phyloP scores from a whole-genome alignment of 768 basidiomycete genomes.

The Rhodocollybia butyracea region DNA sequence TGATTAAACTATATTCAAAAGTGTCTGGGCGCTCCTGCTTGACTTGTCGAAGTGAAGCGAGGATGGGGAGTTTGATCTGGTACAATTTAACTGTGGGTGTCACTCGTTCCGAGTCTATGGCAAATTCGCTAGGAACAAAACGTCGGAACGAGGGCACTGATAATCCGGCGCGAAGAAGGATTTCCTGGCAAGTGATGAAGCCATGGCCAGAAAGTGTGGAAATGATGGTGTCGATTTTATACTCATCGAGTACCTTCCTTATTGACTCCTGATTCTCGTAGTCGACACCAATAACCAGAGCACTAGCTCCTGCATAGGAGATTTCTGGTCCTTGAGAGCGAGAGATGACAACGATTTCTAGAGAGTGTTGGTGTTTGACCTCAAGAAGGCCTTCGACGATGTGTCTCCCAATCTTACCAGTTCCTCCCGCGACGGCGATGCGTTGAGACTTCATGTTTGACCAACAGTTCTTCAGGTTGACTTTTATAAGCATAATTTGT shows the following conservation, averaged over 20 bases:
- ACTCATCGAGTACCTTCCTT: not conserved
- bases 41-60: not conserved
- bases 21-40: not conserved
- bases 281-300: conserved; percentile 1
- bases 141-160: not conserved
- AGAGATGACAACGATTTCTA: conserved; percentile 4
- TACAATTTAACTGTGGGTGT: not conserved
- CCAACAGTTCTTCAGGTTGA: not conserved
- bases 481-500: not conserved
- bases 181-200: conserved; percentile 3
- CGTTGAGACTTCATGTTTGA: not conserved
- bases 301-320: not conserved
- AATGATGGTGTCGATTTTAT: conserved; percentile 5
- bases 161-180: conserved; percentile 1
- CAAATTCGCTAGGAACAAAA: conserved; percentile 7
- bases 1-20: conserved; percentile 1
- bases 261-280: not conserved
- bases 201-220: not conserved
- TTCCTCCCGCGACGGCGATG: conserved; percentile 9
- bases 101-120: conserved; percentile 4
- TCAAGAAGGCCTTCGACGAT: conserved; percentile 8
- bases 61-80: not conserved
- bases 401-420: conserved; percentile 4
- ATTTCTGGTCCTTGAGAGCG: not conserved
- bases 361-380: not conserved